Base-by-base conservation (phyloP, 2,329 filamentous ascomycete genomes). In the Zymoseptoria tritici region DNA sequence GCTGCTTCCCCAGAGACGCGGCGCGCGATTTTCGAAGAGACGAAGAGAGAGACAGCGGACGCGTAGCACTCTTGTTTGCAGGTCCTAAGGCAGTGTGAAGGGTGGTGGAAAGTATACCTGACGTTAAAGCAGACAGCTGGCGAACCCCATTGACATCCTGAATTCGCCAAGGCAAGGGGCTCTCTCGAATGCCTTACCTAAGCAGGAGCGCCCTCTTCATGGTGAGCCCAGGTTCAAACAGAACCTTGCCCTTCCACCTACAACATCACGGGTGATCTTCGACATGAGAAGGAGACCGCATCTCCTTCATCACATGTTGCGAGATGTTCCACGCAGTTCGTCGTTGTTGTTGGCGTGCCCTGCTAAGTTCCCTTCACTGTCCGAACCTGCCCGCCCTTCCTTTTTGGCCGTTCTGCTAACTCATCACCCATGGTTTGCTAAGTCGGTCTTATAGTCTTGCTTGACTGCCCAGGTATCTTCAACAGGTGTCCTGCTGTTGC, bases 1-100 rank as follows among this genome's bases (percentile, higher is more conserved):
- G 64, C 55, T 56, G 54, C 54, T 19, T 20, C 26, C 57, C 46
- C 60, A 56, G 50, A n/a, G n/a, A 52, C n/a, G 20, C 50, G 21
- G 20, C 21, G 50, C 50, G 24, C n/a, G 16, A 46, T 16, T 11
- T 4, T 16, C 36, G 36, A 46, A 4, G 36, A 46, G 36, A 16
- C 4, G 16, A 7, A n/a, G 5, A 16, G 13, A 16, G 36, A 46
- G 36, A n/a, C 36, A 46, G 36, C 36, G 36, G 36, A 46, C 36
- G 36, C 36, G 36, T n/a, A 46, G 11, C 36, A 46, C 36, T 46
- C 36, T 46, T 11, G 13, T 46, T 8, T n/a, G 36, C 16, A 11
- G 36, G 13, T 13, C 13, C 13, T 3, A 16, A 46, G 16, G 26
- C 26, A 54, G 26, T 29, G 26, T 36, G 19, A 54, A 29, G 53